Conservation (phyloP, 2,329 filamentous ascomycete genomes). For the Aspergillus flavus region DNA sequence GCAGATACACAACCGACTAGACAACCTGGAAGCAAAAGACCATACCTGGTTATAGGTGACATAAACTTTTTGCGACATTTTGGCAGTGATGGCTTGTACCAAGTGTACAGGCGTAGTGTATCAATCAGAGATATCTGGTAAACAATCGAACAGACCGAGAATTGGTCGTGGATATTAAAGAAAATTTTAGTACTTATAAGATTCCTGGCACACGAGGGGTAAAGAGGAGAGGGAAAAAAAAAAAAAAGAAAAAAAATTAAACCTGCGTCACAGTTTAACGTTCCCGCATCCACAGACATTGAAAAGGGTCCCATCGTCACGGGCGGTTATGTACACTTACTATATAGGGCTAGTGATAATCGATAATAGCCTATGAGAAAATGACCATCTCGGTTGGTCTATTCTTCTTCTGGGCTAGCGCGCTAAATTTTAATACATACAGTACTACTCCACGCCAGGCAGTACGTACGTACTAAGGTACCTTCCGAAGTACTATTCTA, state of each 20-base stretch:
- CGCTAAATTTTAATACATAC: neutral
- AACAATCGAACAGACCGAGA: neutral
- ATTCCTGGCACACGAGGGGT: slow-evolving; percentile 5
- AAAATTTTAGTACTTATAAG: neutral
- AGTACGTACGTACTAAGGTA: too few relatives aligned
- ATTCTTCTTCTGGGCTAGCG: neutral
- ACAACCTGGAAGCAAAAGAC: slow-evolving; percentile 6
- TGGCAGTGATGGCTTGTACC: slow-evolving; percentile 32
- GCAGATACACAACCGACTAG: neutral
- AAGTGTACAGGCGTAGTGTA: neutral
- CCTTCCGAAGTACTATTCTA: neutral
- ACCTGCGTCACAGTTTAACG: slow-evolving; percentile 11
- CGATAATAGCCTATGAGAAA: neutral
- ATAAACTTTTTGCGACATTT: slow-evolving; percentile 83
- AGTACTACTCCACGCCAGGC: neutral
- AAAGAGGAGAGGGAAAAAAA: neutral
- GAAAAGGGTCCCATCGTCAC: neutral
- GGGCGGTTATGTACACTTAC: neutral
- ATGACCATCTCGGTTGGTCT: neutral
- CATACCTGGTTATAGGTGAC: slow-evolving; percentile 89
- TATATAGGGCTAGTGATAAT: neutral
- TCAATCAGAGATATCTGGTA: neutral
- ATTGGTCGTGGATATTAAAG: neutral
- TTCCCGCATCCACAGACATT: slow-evolving; percentile 8
- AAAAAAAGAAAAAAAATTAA: slow-evolving; percentile 10